Evolutionary conservation across 2,329 filamentous ascomycete genomes (phyloP), one percentile per base, ranked within the genome.

Genomic region (Periconia sp.): DNA sequence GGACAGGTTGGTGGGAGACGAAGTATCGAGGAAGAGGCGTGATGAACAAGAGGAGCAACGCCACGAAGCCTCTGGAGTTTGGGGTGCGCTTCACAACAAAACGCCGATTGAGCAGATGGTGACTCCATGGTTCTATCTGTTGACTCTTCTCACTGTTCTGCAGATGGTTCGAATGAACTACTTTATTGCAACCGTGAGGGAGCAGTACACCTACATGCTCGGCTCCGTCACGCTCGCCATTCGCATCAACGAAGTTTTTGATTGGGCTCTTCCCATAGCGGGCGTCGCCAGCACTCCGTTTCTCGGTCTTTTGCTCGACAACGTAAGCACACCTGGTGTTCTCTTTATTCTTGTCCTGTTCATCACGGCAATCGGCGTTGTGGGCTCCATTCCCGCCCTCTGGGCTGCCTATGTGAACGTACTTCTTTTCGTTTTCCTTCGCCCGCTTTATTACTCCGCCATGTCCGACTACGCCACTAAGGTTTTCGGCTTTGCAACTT

Each of bases 391-490:
- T 10, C 86, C 88, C 0, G 79, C 83, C 57, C 76, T 83, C 14
- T 87, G 85, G 82, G 85, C 86, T 0, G 90, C 87, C 0, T 94
- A 94, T 63, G 77, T 82, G 43, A 92, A 92, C 64, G 80, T 96
- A 48, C 75, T 81, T 37, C 82, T 96, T 11, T 95, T 96, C 68
- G 89, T 93, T 30, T 74, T 95, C 31, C 90, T 93, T 64, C 85
- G 92, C 0, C 92, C 92, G 0, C 87, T 96, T 27, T 96, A 95
- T 75, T 96, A 96, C 76, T 94, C 91, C 0, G 87, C 91, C 9
- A 90, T 96, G 62, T 92, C 88, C 41, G 92, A 96, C 75, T 96
- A 94, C 69, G 84, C 85, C 23, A 90, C 90, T 55, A 96, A 96
- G 73, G 91, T 96, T 19, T 96, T 96, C 69, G 92, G 92, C 6